These are phyloP conservation scores for Leucocoprinus leucothites DNA, from an alignment of 768 basidiomycete species.

Conservation along the genomic window DNA sequence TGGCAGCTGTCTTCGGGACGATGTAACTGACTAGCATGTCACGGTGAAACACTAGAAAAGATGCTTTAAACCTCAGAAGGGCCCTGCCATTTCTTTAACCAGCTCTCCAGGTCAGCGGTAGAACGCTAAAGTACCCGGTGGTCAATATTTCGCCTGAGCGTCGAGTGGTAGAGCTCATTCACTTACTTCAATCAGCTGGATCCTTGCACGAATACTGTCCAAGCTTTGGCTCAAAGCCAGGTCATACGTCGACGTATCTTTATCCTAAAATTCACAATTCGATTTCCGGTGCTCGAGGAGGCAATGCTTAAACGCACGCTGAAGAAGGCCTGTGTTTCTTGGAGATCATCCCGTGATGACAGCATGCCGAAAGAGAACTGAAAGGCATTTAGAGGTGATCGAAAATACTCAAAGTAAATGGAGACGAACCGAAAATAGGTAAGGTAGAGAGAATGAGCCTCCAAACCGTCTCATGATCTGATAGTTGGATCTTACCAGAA, in stretches of 20 bases:
- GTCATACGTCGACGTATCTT: constrained; percentile 68
- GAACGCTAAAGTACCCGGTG: constrained; percentile 42
- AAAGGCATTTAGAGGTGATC: background rate
- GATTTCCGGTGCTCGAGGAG: no score
- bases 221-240: constrained; percentile 62
- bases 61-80: no score
- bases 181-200: constrained; percentile 60
- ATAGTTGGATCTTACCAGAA: background rate
- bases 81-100: constrained; percentile 45
- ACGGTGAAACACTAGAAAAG: no score
- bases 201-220: constrained; percentile 62
- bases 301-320: constrained; percentile 43
- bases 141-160: background rate
- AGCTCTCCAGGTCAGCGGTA: constrained; percentile 49
- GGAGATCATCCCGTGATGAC: constrained; percentile 65
- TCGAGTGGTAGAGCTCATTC: background rate
- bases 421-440: constrained; percentile 41
- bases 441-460: constrained; percentile 43
- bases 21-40: no score
- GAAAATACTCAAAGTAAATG: background rate
- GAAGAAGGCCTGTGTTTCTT: constrained; percentile 69
- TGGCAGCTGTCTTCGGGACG: no score
- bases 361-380: constrained; percentile 42
- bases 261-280: constrained; percentile 36
- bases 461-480: constrained; percentile 69